Evolutionary conservation across 345 rosid species (phyloP), one percentile per base, ranked within the genome.

Genomic region (Salix caprea): DNA sequence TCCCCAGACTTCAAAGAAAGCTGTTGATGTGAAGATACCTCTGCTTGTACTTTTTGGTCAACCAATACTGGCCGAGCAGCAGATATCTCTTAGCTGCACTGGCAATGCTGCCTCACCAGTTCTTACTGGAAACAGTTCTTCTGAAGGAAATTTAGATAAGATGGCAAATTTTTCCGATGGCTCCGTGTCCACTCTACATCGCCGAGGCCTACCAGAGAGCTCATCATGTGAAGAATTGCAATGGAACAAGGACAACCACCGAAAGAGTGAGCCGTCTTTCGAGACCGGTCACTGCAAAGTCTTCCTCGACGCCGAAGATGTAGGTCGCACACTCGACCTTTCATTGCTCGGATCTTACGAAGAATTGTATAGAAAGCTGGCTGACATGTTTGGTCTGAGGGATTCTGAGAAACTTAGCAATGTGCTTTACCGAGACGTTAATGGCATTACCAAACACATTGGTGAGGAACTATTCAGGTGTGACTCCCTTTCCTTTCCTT

Each of bases 301-400:
- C 19, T 89, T 89, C 84, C 79, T 89, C 82, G 90, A 84, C 77
- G 87, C 90, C 0, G 90, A 89, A 71, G 89, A 89, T 36, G 85
- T 85, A 13, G 91, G 91, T 34, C 89, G 91, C 21, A 87, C 88
- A 5, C 81, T 89, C 4, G 87, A 89, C 68, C 91, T 89, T 14
- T 73, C 89, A 1, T 75, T 81, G 74, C 81, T 89, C 19, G 70
- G 78, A 18, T 85, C 90, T 5, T 89, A 89, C 5, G 87, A 85
- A 1, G 90, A 87, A 64, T 36, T 89, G 73, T 67, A 76, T 78
- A 68, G 77, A 78, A 89, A 85, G 83, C 80, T 89, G 5, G 86
- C 87, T 0, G 77, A 83, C 78, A 89, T 89, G 88, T 87, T 87
- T 28, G 85, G 82, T 34, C 67, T 85, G 16, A 82, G 83, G 69